These are phyloP conservation scores for Ascochyta pisi DNA, from an alignment of 2,329 filamentous ascomycete genomes.

Conservation along the genomic window DNA sequence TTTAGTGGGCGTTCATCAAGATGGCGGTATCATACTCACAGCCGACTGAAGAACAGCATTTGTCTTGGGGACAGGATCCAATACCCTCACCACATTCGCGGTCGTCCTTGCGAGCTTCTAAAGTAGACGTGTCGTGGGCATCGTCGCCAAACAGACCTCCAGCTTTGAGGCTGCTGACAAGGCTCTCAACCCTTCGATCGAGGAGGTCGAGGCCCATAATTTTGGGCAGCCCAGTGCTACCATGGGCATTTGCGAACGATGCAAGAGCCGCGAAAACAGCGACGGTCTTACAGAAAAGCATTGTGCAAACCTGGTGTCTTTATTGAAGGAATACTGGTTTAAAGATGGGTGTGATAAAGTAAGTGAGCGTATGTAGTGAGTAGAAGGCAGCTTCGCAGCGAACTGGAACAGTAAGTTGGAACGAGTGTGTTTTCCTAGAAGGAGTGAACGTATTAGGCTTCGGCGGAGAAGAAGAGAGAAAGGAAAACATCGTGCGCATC, in stretches of 20 bases:
- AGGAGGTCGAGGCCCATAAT: constrained; percentile 45
- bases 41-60: constrained; percentile 40
- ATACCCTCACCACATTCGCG: constrained; percentile 42
- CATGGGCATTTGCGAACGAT: constrained; percentile 42
- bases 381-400: neutral
- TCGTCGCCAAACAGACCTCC: constrained; percentile 38
- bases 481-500: neutral
- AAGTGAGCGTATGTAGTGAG: constrained; percentile 6
- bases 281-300: constrained; percentile 42
- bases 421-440: constrained; percentile 1
- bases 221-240: constrained; percentile 34
- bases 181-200: constrained; percentile 16
- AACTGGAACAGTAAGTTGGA: neutral
- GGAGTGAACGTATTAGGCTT: neutral
- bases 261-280: constrained; percentile 38
- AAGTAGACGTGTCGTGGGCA: constrained; percentile 21
- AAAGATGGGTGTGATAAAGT: neutral
- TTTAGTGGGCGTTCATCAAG: neutral
- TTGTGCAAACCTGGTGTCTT: constrained; percentile 16
- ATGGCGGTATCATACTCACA: constrained; percentile 34
- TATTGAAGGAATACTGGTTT: neutral
- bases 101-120: constrained; percentile 37
- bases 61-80: constrained; percentile 41
- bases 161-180: constrained; percentile 32
- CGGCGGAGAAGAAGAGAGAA: neutral